Evolutionary conservation across 805 yeast species (phyloP).

Genomic region (Cyberlindnera xishuangbannaensis): DNA sequence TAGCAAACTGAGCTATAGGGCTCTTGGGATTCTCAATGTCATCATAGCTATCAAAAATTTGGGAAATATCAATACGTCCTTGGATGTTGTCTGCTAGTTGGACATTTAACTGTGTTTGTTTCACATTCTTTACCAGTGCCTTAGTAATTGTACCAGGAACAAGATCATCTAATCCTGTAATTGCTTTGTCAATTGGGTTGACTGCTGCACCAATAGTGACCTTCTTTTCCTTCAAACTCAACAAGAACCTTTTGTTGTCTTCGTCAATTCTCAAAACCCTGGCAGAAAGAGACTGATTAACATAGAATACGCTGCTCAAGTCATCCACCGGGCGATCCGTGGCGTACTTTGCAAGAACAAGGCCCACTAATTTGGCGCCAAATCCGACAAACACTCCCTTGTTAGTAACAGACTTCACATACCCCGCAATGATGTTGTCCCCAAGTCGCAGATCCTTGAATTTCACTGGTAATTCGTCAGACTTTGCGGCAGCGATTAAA

Average conservation of each 20-base stretch:
- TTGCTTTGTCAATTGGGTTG: constrained; percentile 57
- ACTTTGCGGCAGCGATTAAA: constrained; percentile 57
- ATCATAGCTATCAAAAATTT: constrained; percentile 47
- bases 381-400: constrained; percentile 82
- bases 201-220: constrained; percentile 25
- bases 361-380: constrained; percentile 74
- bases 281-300: constrained; percentile 68
- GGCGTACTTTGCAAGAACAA: constrained; percentile 71
- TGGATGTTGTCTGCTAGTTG: constrained; percentile 69
- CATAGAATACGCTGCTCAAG: constrained; percentile 46
- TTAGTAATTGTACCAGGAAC: constrained; percentile 55
- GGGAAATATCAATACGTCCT: constrained; percentile 75
- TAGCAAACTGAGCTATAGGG: constrained; percentile 55
- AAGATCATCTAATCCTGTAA: constrained; percentile 45
- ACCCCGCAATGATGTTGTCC: constrained; percentile 56
- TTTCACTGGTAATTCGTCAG: constrained; percentile 45
- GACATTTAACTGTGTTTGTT: constrained; percentile 69
- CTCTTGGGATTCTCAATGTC: constrained; percentile 52
- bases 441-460: constrained; percentile 54
- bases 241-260: constrained; percentile 62
- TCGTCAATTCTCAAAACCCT: constrained; percentile 64
- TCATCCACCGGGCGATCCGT: constrained; percentile 48
- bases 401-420: constrained; percentile 68
- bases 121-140: constrained; percentile 56
- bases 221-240: constrained; percentile 46